A percentile compares a stretch with the other conserved stretches of the same genome.
Conservation (phyloP, 2,329 filamentous ascomycete genomes). For the Magnaporthiopsis rhizophila region DNA sequence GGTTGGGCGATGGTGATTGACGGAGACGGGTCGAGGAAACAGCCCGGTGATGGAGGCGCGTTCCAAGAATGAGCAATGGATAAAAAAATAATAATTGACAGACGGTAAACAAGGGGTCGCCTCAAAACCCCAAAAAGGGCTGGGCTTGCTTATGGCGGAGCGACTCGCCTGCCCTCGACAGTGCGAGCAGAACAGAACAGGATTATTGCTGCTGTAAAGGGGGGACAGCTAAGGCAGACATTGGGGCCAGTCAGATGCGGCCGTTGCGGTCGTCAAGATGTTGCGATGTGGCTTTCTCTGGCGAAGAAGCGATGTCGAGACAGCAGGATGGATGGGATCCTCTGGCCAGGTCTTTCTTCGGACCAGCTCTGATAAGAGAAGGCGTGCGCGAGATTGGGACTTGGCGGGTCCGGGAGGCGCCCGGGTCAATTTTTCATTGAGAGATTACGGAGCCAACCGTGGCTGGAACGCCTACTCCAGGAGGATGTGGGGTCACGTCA, state of each 20-base stretch:
- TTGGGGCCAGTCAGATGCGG: background rate
- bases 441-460: slow-evolving; percentile 2
- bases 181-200: background rate
- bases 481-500: background rate
- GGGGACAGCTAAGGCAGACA: background rate
- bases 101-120: background rate
- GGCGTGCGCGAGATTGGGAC: background rate
- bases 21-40: background rate
- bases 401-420: background rate
- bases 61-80: background rate
- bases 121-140: background rate
- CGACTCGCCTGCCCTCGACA: background rate
- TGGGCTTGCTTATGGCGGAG: background rate
- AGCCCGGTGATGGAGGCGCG: background rate
- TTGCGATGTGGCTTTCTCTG: background rate
- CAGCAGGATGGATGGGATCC: background rate
- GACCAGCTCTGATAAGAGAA: background rate
- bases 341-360: background rate
- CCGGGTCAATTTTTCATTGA: background rate
- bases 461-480: background rate
- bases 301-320: background rate
- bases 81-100: slow-evolving; percentile 5
- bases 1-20: background rate
- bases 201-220: background rate
- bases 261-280: background rate